These are phyloP conservation scores for Colletotrichum sp. DNA, from an alignment of 2,329 filamentous ascomycete genomes.

Conservation along the genomic window DNA sequence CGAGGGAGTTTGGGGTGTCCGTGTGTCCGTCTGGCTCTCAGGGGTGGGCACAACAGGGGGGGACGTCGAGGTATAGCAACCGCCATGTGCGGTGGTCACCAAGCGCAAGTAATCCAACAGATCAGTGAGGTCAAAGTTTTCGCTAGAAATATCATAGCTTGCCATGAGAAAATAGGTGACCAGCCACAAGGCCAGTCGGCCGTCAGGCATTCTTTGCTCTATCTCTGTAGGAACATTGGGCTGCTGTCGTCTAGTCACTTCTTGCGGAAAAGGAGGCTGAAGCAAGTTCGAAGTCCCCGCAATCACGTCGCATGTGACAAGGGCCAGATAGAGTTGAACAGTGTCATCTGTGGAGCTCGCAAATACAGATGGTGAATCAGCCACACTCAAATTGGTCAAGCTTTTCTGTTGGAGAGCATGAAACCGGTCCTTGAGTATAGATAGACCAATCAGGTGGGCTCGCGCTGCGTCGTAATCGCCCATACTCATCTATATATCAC, in stretches of 20 bases:
- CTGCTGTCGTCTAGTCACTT: neutral
- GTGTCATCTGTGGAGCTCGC: neutral
- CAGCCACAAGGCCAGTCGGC: neutral
- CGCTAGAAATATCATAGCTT: neutral
- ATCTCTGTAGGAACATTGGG: neutral
- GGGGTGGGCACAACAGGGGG: neutral
- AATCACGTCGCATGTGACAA: neutral
- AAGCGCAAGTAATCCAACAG: neutral
- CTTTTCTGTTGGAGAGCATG: neutral
- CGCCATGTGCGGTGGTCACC: neutral
- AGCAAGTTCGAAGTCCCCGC: neutral
- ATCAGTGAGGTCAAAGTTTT: neutral
- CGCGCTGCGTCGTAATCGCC: neutral
- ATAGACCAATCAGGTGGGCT: neutral
- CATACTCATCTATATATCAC: neutral
- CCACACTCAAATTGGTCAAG: neutral
- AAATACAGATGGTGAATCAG: neutral
- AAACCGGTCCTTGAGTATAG: neutral
- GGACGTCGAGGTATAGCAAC: neutral
- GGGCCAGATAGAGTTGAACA: neutral
- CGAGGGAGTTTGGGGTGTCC: neutral
- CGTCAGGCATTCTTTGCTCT: too few species aligned
- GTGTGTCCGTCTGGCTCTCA: neutral
- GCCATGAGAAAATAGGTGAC: neutral
- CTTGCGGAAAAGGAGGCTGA: neutral